Percentiles rank a stretch among this genome's conserved stretches.
Evolutionary conservation across 257 asterid species (phyloP).

Genomic region (Cynanchum wilfordii): DNA sequence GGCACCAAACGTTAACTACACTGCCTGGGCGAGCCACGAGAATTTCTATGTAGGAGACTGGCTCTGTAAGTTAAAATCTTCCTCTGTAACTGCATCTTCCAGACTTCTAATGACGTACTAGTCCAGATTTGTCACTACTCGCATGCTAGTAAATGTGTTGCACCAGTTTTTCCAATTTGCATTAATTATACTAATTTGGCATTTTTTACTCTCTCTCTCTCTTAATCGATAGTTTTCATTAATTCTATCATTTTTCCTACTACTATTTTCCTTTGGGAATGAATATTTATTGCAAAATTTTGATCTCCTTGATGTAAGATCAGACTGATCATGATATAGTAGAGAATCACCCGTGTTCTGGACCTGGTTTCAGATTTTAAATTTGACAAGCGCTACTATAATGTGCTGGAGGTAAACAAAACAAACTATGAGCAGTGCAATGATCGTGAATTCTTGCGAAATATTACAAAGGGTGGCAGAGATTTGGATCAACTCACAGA

Average conservation of each 20-base stretch:
- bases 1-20: conserved; percentile 40
- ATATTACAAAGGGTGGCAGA: conserved; percentile 56
- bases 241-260: background rate
- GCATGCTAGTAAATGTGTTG: background rate
- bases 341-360: background rate
- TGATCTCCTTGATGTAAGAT: background rate
- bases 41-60: conserved; percentile 47
- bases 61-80: conserved; percentile 31
- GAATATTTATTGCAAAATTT: background rate
- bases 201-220: background rate
- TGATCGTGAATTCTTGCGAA: conserved; percentile 35
- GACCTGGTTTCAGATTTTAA: conserved; percentile 35
- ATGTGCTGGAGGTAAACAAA: conserved; percentile 56
- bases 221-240: background rate
- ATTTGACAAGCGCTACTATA: conserved; percentile 41
- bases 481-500: conserved; percentile 47
- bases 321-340: background rate
- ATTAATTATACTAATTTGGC: background rate
- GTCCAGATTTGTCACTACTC: background rate
- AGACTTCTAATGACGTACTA: background rate
- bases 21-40: conserved; percentile 43
- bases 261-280: background rate
- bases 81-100: background rate
- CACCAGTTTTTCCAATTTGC: background rate
- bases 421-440: conserved; percentile 44